Evolutionary conservation across 139 green algal genomes (phyloP).

Genomic region (Closterium sp.): DNA sequence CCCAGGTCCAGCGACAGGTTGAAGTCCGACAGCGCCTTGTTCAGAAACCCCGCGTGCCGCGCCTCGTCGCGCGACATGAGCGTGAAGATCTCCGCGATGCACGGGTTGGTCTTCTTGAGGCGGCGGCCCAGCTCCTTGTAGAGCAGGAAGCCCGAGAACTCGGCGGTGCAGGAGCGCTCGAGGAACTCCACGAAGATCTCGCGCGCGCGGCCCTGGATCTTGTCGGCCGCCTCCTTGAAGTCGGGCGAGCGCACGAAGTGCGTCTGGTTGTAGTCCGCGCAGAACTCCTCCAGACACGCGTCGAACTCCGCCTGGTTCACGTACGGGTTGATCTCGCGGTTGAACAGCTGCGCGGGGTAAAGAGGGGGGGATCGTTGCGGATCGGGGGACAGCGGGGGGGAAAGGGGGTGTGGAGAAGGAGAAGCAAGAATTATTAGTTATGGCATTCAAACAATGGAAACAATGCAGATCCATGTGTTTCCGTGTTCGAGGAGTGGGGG

Average conservation of each 20-base stretch:
- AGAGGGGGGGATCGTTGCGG: background rate
- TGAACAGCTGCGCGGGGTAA: background rate
- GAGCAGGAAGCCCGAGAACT: slow-evolving; percentile 98
- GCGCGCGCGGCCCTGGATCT: slow-evolving; percentile 74
- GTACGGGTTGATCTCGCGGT: slow-evolving; percentile 33
- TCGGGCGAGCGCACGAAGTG: slow-evolving; percentile 97
- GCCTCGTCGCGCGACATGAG: slow-evolving; percentile 98
- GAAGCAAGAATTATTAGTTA: no score
- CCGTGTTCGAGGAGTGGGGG: no score
- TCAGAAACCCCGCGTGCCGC: slow-evolving; percentile 96
- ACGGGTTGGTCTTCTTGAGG: slow-evolving; percentile 87
- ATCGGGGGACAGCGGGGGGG: background rate
- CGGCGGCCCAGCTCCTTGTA: slow-evolving; percentile 98
- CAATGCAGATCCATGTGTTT: no score
- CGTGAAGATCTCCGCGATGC: slow-evolving; percentile 92
- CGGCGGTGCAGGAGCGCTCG: slow-evolving; percentile 96
- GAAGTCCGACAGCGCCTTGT: slow-evolving; percentile 94
- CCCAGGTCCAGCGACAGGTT: slow-evolving; percentile 93
- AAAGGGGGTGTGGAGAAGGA: no score
- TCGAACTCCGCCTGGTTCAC: slow-evolving; percentile 27
- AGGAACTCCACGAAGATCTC: slow-evolving; percentile 99
- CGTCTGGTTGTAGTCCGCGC: slow-evolving; percentile 95
- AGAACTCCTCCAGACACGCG: slow-evolving; percentile 77
- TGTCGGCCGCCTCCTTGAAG: slow-evolving; percentile 89
- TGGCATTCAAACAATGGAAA: no score